Base-by-base conservation (phyloP, 2,329 filamentous ascomycete species). In the Alternaria viburni region DNA sequence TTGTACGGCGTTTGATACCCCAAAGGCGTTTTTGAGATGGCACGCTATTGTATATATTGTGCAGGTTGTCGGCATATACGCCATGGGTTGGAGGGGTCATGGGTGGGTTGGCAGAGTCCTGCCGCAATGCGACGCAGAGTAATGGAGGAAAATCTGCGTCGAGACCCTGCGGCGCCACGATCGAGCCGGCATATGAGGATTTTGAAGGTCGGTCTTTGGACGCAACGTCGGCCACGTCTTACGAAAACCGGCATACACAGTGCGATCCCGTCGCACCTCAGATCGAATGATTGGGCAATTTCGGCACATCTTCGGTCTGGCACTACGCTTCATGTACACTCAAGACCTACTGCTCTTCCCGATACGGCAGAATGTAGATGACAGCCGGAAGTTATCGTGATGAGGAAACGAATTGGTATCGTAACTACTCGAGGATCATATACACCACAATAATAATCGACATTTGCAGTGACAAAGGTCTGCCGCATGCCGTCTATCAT, bases 1-100 rank as follows among this genome's bases (percentile, higher is more conserved):
- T 77, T 68, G 64, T 63, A 65, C 64, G 74, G 74, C 75, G 74
- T 77, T 77, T 67, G 71, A 77, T 76, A 77, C 73, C 75, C 74
- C 67, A 41, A 52, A 52, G 46, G 59, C 59, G 59, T 67, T 54
- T 52, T 49, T 36, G 52, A 30, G 23, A 15, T 44, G 7, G 12
- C 54, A 63, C 62, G n/a, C 54, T 54, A 21, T 65, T 65, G 62
- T 63, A 63, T 54, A 62, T 62, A 61, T 44, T 54, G 61, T 57
- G 59, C 57, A 57, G 45, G 49, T 25, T 41, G 49, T 52, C 21
- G 28, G 30, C 30, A 15, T 8, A 51, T 51, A 21, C 36, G 28
- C 49, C 28, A 51, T 15, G 49, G 28, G 5, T 21, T 36, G 17
- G 49, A 30, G 28, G 8, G 13, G 49, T 10, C 7, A 41, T 26